Conservation (phyloP, 2,329 filamentous ascomycete species). For the Zasmidium angulare region DNA sequence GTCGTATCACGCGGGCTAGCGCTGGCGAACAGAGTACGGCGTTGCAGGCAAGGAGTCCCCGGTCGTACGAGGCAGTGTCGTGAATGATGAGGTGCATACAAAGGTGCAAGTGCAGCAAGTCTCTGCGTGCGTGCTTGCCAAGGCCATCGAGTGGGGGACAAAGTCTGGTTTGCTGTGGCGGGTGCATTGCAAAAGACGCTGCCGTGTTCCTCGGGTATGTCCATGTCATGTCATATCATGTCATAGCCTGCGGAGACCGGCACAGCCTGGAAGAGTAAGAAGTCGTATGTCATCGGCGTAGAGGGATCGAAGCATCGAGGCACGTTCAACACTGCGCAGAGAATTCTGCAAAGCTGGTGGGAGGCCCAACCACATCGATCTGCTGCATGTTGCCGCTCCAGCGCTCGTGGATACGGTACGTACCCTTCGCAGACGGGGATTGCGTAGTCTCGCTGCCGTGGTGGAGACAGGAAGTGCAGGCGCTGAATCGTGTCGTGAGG, state of each 20-base stretch:
- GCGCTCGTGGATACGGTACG: no score
- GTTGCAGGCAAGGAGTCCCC: background rate
- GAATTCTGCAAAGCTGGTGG: background rate
- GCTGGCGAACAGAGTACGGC: conserved; percentile 4
- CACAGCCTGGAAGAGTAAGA: background rate
- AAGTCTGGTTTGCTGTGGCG: background rate
- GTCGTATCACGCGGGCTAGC: conserved; percentile 2
- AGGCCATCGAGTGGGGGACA: background rate
- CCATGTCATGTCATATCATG: no score
- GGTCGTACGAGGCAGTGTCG: conserved; percentile 1
- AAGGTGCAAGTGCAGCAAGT: background rate
- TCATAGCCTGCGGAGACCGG: background rate
- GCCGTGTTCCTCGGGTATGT: background rate
- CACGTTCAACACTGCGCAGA: background rate
- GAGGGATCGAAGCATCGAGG: background rate
- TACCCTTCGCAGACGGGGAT: background rate
- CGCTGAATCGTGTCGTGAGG: background rate
- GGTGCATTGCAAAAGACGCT: background rate
- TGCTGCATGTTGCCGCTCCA: background rate
- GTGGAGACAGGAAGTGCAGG: background rate
- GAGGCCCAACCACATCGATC: background rate
- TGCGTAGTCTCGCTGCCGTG: background rate
- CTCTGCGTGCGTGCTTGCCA: background rate
- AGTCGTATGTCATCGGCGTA: background rate
- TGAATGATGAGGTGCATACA: background rate